Evolutionary conservation across 106 monocot species (phyloP).

Genomic region (Gastrodia elata): DNA sequence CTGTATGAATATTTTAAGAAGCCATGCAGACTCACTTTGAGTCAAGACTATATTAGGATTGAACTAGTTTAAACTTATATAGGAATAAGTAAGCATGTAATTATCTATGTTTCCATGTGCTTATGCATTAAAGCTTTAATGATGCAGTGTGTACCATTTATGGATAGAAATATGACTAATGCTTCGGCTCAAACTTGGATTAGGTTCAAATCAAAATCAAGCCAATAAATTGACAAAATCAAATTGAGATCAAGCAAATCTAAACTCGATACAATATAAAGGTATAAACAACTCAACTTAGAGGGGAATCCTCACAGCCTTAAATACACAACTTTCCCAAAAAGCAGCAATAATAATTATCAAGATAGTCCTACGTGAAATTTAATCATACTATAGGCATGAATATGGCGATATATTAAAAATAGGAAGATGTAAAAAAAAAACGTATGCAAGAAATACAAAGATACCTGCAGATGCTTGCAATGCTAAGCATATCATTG

Average conservation of each 20-base stretch:
- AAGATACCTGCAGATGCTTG: constrained; percentile 64
- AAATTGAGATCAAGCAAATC: not conserved
- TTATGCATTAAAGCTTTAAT: too few species aligned
- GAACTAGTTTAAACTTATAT: not conserved
- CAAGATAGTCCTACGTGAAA: not conserved
- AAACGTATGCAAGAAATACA: not conserved
- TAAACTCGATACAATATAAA: not conserved
- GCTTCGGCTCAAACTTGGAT: not conserved
- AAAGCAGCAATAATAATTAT: not conserved
- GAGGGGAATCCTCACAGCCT: not conserved
- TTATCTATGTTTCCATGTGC: not conserved
- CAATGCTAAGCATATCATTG: constrained; percentile 52
- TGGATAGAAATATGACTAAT: not conserved
- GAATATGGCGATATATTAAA: not conserved
- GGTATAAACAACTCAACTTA: not conserved
- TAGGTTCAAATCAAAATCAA: not conserved
- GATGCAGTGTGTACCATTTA: not conserved
- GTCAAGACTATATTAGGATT: not conserved
- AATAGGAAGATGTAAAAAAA: not conserved
- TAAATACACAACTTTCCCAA: not conserved
- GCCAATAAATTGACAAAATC: not conserved
- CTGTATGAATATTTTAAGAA: not conserved
- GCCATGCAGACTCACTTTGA: not conserved
- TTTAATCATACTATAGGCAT: not conserved
- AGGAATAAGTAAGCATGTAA: not conserved